phyloP scores from a whole-genome alignment of 2,329 filamentous ascomycete species.

The Nothomitra cinnamomea region DNA sequence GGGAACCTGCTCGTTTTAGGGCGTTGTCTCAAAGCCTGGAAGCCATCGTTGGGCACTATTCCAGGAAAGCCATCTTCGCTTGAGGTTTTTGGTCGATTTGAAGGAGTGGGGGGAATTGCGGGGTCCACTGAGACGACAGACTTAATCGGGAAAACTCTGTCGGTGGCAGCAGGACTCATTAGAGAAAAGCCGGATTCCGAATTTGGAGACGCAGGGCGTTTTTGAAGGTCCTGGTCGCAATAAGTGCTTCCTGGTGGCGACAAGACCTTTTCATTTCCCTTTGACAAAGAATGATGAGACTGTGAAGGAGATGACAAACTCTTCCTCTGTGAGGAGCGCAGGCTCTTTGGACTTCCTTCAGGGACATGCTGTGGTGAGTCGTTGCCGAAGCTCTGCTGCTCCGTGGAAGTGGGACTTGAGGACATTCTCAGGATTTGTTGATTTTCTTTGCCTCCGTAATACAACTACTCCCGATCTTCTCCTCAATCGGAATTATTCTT shows the following conservation, averaged over 20 bases:
- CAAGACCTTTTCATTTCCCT: too few species aligned
- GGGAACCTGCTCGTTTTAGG: not conserved
- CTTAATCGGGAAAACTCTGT: conserved; percentile 66
- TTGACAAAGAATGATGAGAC: not conserved
- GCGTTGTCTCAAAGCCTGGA: conserved; percentile 19
- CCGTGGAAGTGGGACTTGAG: too few species aligned
- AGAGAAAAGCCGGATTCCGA: not conserved
- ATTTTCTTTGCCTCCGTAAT: too few species aligned
- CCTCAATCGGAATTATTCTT: too few species aligned
- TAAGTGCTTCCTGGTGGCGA: too few species aligned
- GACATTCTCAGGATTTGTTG: too few species aligned
- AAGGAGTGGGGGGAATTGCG: conserved; percentile 19
- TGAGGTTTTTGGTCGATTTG: conserved; percentile 4
- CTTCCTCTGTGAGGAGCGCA: not conserved
- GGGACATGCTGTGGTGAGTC: too few species aligned
- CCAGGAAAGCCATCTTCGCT: conserved; percentile 14
- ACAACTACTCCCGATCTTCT: too few species aligned
- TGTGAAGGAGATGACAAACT: not conserved
- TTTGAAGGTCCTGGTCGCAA: not conserved
- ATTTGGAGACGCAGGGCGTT: not conserved
- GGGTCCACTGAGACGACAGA: conserved; percentile 61
- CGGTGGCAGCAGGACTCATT: conserved; percentile 24
- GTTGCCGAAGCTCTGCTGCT: too few species aligned
- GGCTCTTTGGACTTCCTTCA: too few species aligned
- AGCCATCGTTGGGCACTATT: conserved; percentile 26